Evolutionary conservation across 768 basidiomycete species (phyloP), one percentile per base, ranked within the genome.

Genomic region (Gyrodon lividus): DNA sequence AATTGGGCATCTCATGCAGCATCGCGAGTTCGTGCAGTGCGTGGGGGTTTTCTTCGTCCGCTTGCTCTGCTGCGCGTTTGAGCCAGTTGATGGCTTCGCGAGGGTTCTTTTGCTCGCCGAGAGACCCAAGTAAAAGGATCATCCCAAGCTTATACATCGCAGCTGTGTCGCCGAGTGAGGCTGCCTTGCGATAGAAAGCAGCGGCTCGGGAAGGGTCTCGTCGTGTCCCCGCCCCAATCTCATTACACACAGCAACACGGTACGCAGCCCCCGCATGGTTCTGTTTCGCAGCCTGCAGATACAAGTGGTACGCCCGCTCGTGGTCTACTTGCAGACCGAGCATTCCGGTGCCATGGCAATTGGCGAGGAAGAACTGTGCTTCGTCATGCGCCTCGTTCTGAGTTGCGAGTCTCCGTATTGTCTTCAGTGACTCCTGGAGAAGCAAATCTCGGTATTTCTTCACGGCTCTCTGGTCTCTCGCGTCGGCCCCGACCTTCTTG

Each of bases 121-220:
- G 77, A 14, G 83, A 71, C 10, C 95, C 96, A 31, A 90, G 82
- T 19, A 98, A 77, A 26, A 97, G 78, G 56, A 98, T 89, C 87
- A 97, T 95, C n/a, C 94, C 94, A n/a, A 99, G 83, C 70, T 98
- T 98, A 76, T 97, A 98, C 97, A 98, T 99, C 3, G 94, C 97
- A 23, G 96, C 86, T 0, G 96, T 98, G 68, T 98, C 97, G 17
- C 95, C 95, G 31, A 98, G 74, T 1, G 93, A 93, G 8, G 94
- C 94, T 4, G 97, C 92, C 69, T 98, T 98, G 54, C 95, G 86
- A 72, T 98, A 98, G 66, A 99, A 98, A 5, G 93, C 87, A 23
- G 93, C 86, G 7, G 97, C 97, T 40, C 97, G 82, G 19, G 84
- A 77, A 0, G 86, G 86, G 63, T 98, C 96, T 60, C 86, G 80